Evolutionary conservation across 768 basidiomycete genomes (phyloP), one percentile per base, ranked within the genome.

Genomic region (Pluteus cervinus): DNA sequence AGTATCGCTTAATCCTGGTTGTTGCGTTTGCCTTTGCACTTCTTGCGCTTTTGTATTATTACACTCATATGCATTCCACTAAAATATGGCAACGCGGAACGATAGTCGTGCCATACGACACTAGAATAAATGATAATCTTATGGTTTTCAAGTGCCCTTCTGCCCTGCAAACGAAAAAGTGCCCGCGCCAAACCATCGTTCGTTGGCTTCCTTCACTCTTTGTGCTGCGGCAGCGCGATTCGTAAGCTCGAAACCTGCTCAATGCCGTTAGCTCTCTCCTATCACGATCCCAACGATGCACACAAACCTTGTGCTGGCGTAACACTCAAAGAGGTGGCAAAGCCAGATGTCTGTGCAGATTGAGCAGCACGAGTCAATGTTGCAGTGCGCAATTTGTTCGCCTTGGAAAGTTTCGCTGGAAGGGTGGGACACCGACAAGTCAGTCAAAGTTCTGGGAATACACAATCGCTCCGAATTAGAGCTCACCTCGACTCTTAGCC

Each of bases 121-220:
- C n/a, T n/a, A n/a, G 22, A n/a, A 25, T 12, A 8, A 22, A 11
- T 7, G 17, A 18, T n/a, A 41, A 22, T 41, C 36, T 14, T 28
- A 41, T 6, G 40, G 26, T 6, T 9, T 29, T 52, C 50, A 62
- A 26, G 54, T 29, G 17, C 70, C 67, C 49, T 73, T 74, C 43
- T 65, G 63, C 8, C 84, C 84, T 15, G 79, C 66, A 50, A 86
- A 87, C 3, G 86, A 86, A 60, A 90, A 90, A 25, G 66, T 86
- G 4, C 88, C 88, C 5, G 76, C 78, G 4, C 83, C 81, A 59
- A 99, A 99, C 96, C 96, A 99, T 18, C 85, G 74, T 37, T 96
- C 91, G 62, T 99, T 98, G 17, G 96, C 96, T 48, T 90, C 92
- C 57, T 91, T 90, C 40, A 96, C 89, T 22, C 84, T 75, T 45